Evolutionary conservation across 495 filamentous ascomycete species (phyloP), one percentile per base, ranked within the genome.

Genomic region (Pyrenula aspistea): DNA sequence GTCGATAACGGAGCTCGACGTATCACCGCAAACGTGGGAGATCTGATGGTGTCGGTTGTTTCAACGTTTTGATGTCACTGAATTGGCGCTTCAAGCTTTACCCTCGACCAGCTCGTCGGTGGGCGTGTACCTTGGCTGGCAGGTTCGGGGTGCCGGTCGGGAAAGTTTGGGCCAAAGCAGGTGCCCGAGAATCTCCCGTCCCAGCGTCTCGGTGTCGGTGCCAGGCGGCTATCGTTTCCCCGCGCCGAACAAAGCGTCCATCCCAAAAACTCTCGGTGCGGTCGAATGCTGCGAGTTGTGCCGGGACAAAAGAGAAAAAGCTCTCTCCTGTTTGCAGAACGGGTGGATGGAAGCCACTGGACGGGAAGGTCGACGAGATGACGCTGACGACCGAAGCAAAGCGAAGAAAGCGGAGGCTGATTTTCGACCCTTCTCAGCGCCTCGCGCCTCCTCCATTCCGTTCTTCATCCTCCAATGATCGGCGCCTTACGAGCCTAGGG

Each of bases 301-400:
- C 60, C 60, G 62, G 61, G 62, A 60, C 60, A 64, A 57, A 60
- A 66, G 60, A 61, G 53, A 60, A 22, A 21, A 58, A 53, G 54
- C 57, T 60, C 66, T 63, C 67, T 51, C 48, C 60, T 62, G 60
- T 55, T 62, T 62, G 63, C 63, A 60, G 57, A 60, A 62, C 61
- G 53, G 60, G 63, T 62, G 58, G 60, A 63, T 59, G 62, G 70
- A 60, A 36, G 25, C 56, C 55, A 62, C 42, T 60, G 62, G 59
- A 55, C 51, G 49, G n/a, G 55, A 50, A 20, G 55, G 24, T 36
- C 31, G 47, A 56, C 36, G 53, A 58, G 57, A 50, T 57, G 52
- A 58, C 48, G 54, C 58, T 58, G 54, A 59, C 56, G 55, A 55
- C 54, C 24, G 31, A 42, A 4, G 8, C 8, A 42, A 42, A 15